Evolutionary conservation across 352 stramenopile species (phyloP).

Genomic region (Pythium rhizo-oryzae): DNA sequence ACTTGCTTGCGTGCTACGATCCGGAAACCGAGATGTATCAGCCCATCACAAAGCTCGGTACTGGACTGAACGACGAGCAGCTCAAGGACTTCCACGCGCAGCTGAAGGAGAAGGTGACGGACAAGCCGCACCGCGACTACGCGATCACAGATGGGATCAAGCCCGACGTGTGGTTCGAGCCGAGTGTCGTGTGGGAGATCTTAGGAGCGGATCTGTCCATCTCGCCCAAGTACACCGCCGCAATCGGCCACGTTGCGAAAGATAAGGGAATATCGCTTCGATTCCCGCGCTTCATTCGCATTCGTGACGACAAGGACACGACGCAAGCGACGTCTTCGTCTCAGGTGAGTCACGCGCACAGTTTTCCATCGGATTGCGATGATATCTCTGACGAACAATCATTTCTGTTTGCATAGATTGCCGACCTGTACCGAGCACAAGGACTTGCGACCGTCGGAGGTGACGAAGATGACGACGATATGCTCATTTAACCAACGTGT

Average conservation of each 20-base stretch:
- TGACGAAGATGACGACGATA: constrained; percentile 70
- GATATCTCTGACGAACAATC: constrained; percentile 6
- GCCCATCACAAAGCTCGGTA: constrained; percentile 98
- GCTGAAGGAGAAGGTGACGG: constrained; percentile 81
- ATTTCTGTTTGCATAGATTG: constrained; percentile 52
- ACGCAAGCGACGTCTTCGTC: constrained; percentile 95
- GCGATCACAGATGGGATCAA: constrained; percentile 90
- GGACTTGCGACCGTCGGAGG: constrained; percentile 67
- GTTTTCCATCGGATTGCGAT: neutral
- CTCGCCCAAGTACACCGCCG: constrained; percentile 97
- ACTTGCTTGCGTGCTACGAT: constrained; percentile 98
- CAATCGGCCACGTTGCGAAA: constrained; percentile 88
- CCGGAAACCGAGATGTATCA: constrained; percentile 98
- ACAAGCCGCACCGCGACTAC: constrained; percentile 91
- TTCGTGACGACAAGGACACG: constrained; percentile 97
- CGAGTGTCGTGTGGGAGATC: constrained; percentile 98
- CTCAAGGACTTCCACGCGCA: constrained; percentile 92
- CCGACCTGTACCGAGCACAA: constrained; percentile 80
- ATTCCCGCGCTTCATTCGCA: constrained; percentile 98
- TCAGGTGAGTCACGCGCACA: constrained; percentile 75
- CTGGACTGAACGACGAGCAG: constrained; percentile 98
- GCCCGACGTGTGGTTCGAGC: constrained; percentile 96
- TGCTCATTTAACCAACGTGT: constrained; percentile 62
- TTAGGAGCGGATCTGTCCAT: constrained; percentile 98
- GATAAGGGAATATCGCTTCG: constrained; percentile 97